Evolutionary conservation across 352 stramenopile species (phyloP).

Genomic region (Salisapilia sapeloensis): DNA sequence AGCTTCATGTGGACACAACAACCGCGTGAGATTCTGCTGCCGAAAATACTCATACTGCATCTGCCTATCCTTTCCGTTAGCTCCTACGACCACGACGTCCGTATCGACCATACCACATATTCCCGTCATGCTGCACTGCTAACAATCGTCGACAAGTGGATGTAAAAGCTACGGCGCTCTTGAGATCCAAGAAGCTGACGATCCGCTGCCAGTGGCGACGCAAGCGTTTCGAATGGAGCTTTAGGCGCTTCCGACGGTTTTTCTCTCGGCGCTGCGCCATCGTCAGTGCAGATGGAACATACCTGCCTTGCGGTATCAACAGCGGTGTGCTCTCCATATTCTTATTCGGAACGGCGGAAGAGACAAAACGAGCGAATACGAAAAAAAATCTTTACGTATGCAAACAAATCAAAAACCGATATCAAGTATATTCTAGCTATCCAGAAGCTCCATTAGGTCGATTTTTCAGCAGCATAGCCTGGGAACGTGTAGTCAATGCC

Average conservation of each 20-base stretch:
- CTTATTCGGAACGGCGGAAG: constrained; percentile 7
- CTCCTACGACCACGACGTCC: too few species aligned
- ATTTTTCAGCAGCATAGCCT: constrained; percentile 33
- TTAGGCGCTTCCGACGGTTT: constrained; percentile 30
- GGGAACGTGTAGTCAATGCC: constrained; percentile 80
- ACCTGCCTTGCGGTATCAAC: constrained; percentile 5
- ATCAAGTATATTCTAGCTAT: constrained; percentile 1
- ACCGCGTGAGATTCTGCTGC: constrained; percentile 11
- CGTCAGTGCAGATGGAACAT: too few species aligned
- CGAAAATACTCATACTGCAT: constrained; percentile 10
- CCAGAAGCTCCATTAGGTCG: background rate
- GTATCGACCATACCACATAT: constrained; percentile 21
- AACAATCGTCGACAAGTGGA: constrained; percentile 18
- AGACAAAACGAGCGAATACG: constrained; percentile 4
- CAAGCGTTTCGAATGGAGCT: constrained; percentile 36
- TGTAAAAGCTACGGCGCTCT: constrained; percentile 15
- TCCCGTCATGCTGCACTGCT: constrained; percentile 16
- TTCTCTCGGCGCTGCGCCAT: constrained; percentile 15
- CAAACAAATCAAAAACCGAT: constrained; percentile 2
- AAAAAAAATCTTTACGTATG: constrained; percentile 2
- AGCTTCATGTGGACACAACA: constrained; percentile 7
- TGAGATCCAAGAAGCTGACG: constrained; percentile 13
- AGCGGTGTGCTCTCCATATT: constrained; percentile 11
- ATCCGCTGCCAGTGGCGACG: constrained; percentile 21
- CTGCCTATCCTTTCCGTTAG: too few species aligned